phyloP scores from a whole-genome alignment of 2,329 filamentous ascomycete species.

The Nakataea oryzae region DNA sequence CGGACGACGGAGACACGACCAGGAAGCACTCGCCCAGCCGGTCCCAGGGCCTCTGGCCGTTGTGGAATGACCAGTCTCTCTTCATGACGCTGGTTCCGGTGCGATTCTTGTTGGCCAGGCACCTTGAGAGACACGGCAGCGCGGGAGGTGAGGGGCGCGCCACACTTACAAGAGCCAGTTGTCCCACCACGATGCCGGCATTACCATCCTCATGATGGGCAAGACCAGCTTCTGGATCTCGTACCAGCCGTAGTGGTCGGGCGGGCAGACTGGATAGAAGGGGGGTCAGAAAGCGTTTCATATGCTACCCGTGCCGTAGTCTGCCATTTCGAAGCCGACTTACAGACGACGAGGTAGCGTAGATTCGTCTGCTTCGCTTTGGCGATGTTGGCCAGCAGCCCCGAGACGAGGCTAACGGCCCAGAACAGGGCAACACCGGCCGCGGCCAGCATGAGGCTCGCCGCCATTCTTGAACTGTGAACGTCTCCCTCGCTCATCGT shows the following conservation, averaged over 20 bases:
- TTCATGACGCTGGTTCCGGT: conserved; percentile 35
- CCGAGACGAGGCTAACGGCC: conserved; percentile 18
- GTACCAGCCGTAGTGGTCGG: conserved; percentile 44
- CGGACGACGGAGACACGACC: conserved; percentile 44
- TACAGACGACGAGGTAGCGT: conserved; percentile 43
- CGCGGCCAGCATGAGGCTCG: conserved; percentile 22
- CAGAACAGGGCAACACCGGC: conserved; percentile 22
- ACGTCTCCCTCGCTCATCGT: not conserved
- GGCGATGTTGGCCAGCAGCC: conserved; percentile 33
- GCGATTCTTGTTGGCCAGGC: not conserved
- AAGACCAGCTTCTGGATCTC: conserved; percentile 42
- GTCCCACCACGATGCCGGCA: conserved; percentile 46
- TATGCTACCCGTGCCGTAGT: not conserved
- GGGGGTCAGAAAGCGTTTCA: conserved; percentile 1
- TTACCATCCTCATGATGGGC: conserved; percentile 35
- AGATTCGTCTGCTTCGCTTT: conserved; percentile 39
- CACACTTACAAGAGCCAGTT: conserved; percentile 48
- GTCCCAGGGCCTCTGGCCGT: conserved; percentile 46
- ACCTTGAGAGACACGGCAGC: not conserved
- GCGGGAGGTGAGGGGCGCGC: not conserved
- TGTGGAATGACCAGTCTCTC: conserved; percentile 50
- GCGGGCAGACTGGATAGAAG: conserved; percentile 28
- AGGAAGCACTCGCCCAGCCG: conserved; percentile 54
- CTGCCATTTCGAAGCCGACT: conserved; percentile 15
- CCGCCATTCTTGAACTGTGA: conserved; percentile 14